These are phyloP conservation scores for Periconia macrospinosa DNA, from an alignment of 2,329 filamentous ascomycete species.

Conservation along the genomic window DNA sequence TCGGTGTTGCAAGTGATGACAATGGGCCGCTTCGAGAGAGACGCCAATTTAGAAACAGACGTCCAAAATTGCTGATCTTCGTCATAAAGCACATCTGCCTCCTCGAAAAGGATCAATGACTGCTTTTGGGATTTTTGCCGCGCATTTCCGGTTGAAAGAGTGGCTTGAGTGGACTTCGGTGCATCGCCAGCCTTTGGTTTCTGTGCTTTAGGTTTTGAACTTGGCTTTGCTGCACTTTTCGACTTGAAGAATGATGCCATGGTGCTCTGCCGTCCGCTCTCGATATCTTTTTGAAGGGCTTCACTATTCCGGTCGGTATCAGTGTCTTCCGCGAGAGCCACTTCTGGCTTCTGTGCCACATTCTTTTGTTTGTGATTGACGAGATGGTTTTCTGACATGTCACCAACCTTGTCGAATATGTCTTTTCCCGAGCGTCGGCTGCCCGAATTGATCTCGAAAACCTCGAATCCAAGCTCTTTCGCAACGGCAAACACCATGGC, in stretches of 20 bases:
- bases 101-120: constrained; percentile 90
- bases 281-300: constrained; percentile 59
- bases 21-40: constrained; percentile 86
- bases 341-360: constrained; percentile 26
- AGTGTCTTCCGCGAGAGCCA: constrained; percentile 25
- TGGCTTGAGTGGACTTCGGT: constrained; percentile 19
- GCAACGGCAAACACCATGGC: constrained; percentile 90
- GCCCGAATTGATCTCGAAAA: constrained; percentile 91
- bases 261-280: constrained; percentile 72
- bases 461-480: constrained; percentile 86
- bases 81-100: constrained; percentile 90
- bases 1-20: constrained; percentile 96
- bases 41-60: constrained; percentile 75
- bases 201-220: constrained; percentile 20
- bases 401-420: constrained; percentile 86
- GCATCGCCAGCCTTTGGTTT: constrained; percentile 16
- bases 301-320: constrained; percentile 45
- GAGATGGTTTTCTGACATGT: constrained; percentile 95
- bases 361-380: constrained; percentile 59
- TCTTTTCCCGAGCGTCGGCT: constrained; percentile 85
- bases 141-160: constrained; percentile 21
- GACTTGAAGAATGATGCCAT: constrained; percentile 79
- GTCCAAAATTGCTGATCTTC: constrained; percentile 96
- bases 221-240: constrained; percentile 24
- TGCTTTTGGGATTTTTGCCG: constrained; percentile 71